A percentile compares a stretch with the other conserved stretches of the same genome.
phyloP scores from a whole-genome alignment of 371 early-diverging fungal species.

The Mortierella sp. region DNA sequence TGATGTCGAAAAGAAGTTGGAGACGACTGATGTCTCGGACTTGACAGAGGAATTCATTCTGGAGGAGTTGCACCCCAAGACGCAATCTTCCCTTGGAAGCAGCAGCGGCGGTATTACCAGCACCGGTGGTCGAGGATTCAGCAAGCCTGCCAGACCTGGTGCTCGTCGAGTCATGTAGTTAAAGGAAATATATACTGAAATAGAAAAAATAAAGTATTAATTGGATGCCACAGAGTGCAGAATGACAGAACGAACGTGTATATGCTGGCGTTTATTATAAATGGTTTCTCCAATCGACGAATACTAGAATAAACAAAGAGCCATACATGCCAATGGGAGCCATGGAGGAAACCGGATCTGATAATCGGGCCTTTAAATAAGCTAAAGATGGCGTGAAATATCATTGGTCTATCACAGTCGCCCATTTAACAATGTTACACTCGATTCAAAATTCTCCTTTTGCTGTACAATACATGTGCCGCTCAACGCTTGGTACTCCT shows the following conservation, averaged over 20 bases:
- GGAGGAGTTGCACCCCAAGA: slow-evolving; percentile 65
- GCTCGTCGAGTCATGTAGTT: slow-evolving; percentile 54
- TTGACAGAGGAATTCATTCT: slow-evolving; percentile 68
- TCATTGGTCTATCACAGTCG: not conserved
- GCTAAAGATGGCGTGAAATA: not conserved
- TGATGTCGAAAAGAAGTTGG: slow-evolving; percentile 76
- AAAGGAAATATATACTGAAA: no score
- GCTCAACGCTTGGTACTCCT: no score
- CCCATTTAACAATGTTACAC: not conserved
- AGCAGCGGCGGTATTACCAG: slow-evolving; percentile 14
- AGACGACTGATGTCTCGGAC: slow-evolving; percentile 78
- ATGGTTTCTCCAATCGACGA: not conserved
- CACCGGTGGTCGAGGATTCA: slow-evolving; percentile 41
- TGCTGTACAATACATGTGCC: no score
- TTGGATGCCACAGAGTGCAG: no score
- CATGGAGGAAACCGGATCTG: slow-evolving; percentile 42
- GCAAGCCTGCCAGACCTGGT: slow-evolving; percentile 53
- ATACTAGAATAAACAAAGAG: not conserved
- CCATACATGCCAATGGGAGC: not conserved
- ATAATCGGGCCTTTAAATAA: slow-evolving; percentile 31
- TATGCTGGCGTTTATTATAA: no score
- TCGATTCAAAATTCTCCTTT: no score
- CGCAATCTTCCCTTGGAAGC: slow-evolving; percentile 26
- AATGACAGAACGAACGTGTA: no score
- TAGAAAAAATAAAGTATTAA: no score